A percentile compares a stretch with the other conserved stretches of the same genome.
phyloP scores from a whole-genome alignment of 495 filamentous ascomycete genomes.

The Penicillium cosmopolitanum region DNA sequence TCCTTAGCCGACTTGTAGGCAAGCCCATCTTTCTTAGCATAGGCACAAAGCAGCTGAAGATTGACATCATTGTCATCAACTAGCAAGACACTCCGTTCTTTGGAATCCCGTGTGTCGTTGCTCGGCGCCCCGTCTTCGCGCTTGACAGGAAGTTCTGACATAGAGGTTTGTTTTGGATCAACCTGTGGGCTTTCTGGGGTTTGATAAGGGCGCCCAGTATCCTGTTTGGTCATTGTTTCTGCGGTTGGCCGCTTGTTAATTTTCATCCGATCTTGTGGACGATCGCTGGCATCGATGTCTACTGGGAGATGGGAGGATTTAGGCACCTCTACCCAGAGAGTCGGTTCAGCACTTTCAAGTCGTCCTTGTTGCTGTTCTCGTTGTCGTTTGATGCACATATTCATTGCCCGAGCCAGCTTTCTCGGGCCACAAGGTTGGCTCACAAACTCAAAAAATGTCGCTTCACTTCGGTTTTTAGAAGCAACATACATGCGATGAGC shows the following conservation, averaged over 20 bases:
- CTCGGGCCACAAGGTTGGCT: conserved; percentile 39
- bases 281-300: conserved; percentile 18
- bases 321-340: conserved; percentile 34
- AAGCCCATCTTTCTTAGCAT: conserved; percentile 43
- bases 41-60: conserved; percentile 31
- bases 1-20: conserved; percentile 44
- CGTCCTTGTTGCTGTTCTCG: conserved; percentile 7
- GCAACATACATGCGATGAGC: conserved; percentile 33
- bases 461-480: conserved; percentile 12
- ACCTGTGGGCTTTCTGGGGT: not conserved
- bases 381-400: conserved; percentile 32
- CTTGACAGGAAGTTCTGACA: not conserved
- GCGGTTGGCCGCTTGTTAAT: conserved; percentile 26
- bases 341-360: conserved; percentile 13
- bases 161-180: not conserved
- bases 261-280: conserved; percentile 22
- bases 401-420: conserved; percentile 29
- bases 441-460: conserved; percentile 32
- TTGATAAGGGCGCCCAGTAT: not conserved
- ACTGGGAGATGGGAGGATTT: conserved; percentile 25
- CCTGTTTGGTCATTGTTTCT: conserved; percentile 18
- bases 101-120: not conserved
- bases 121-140: not conserved
- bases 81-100: conserved; percentile 17
- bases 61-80: conserved; percentile 48